Conservation (phyloP, 2,329 filamentous ascomycete genomes). For the Fusarium concolor region DNA sequence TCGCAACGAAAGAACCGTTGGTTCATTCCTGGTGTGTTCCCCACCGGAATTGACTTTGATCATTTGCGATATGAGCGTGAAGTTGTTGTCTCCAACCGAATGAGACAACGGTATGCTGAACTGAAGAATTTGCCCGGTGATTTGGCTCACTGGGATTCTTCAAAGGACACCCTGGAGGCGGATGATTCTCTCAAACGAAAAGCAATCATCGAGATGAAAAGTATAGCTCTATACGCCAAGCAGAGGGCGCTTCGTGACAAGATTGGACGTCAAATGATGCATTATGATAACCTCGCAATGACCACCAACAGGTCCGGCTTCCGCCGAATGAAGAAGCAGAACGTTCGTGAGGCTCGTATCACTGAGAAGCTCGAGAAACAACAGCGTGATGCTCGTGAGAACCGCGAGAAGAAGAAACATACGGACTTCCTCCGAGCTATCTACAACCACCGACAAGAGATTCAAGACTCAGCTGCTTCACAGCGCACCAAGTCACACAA, state of each 20-base stretch:
- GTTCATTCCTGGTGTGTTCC: slow-evolving; percentile 88
- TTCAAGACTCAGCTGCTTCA: slow-evolving; percentile 73
- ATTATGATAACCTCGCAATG: slow-evolving; percentile 96
- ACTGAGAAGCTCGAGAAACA: slow-evolving; percentile 99
- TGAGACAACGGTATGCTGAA: slow-evolving; percentile 85
- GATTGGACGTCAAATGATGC: slow-evolving; percentile 91
- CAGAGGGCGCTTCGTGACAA: slow-evolving; percentile 87
- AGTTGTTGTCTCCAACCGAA: slow-evolving; percentile 87
- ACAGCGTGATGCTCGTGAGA: slow-evolving; percentile 94
- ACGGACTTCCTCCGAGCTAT: slow-evolving; percentile 91
- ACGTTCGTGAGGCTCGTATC: slow-evolving; percentile 91
- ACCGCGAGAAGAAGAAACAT: slow-evolving; percentile 98
- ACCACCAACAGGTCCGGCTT: slow-evolving; percentile 93
- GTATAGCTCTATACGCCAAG: slow-evolving; percentile 86
- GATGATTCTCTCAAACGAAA: slow-evolving; percentile 89
- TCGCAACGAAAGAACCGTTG: slow-evolving; percentile 78
- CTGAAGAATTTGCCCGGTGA: slow-evolving; percentile 87
- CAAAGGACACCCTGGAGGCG: slow-evolving; percentile 72
- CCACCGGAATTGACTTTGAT: slow-evolving; percentile 87
- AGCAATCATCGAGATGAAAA: slow-evolving; percentile 95
- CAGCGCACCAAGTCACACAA: slow-evolving; percentile 84
- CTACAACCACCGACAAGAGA: slow-evolving; percentile 81
- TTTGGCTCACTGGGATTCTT: slow-evolving; percentile 86
- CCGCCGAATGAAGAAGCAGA: slow-evolving; percentile 97
- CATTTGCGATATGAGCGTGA: slow-evolving; percentile 88